Evolutionary conservation across 257 asterid genomes (phyloP), one percentile per base, ranked within the genome.

Genomic region (Przewalskia tangutica): DNA sequence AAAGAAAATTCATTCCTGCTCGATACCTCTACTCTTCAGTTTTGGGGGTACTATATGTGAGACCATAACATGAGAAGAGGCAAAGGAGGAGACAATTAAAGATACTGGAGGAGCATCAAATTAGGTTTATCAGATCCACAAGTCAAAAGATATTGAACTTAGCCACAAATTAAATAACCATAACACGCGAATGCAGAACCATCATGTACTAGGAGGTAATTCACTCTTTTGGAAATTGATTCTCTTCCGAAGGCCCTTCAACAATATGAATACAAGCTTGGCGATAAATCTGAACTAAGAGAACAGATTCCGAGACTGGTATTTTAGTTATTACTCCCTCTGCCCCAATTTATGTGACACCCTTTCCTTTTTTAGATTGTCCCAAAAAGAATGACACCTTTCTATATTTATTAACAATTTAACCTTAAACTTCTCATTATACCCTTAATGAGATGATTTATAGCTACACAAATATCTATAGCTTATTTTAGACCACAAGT

Each of bases 201-300:
- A 50, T 27, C 46, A 50, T 75, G 46, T 50, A 50, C 20, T 75
- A 75, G 62, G 80, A 50, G 46, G 46, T 27, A 50, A 16, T 75
- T 75, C 80, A 75, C 46, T 75, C 18, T 20, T 75, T 75, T 75
- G 80, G 27, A 75, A 73, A 75, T 75, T 75, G 46, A 73, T 50
- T 73, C 79, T 48, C 79, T 48, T 23, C 54, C 2, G 0, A 46
- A 20, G 23, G 44, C 46, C 62, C 8, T 75, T 75, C 42, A 75
- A 50, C 80, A 51, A 75, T 75, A 50, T 51, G 46, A 27, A 32
- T 50, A 75, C 46, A 50, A 75, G 80, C 80, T 7, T 16, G 0
- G 62, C 18, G 4, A 4, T 75, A 75, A 23, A 50, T 54, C 18
- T 50, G 62, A 75, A 75, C 23, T 75, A 75, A 73, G 80, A 75